Evolutionary conservation across 2,329 filamentous ascomycete species (phyloP), one percentile per base, ranked within the genome.

Genomic region (Ophioceras dolichostomum): DNA sequence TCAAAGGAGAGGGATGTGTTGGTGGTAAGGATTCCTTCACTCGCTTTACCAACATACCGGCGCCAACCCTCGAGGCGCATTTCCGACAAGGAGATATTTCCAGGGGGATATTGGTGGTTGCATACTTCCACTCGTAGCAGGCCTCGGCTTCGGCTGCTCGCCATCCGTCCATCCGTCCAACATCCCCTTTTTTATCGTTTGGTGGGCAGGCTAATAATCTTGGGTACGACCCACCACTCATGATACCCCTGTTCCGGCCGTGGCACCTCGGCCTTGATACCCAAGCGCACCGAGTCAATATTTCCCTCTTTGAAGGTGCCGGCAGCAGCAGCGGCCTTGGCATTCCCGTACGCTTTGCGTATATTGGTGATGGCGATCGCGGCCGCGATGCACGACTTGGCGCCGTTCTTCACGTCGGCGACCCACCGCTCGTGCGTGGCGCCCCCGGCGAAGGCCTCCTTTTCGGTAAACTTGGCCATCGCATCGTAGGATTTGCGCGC

Each of bases 331-430:
- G 34, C 38, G 36, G 40, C 42, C 46, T 38, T 45, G 46, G 41
- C 49, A 40, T 50, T 56, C 14, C 62, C 58, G 8, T 79, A 47
- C 2, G 67, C 68, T 53, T 76, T 80, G 48, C 68, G 70, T 34
- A 82, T 54, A 1, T 64, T 65, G 18, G 68, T 67, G 31, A 84
- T 68, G 0, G 77, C 73, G 43, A 87, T 70, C 5, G 74, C 75
- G 1, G 79, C 67, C 8, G 75, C 76, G 42, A 88, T 86, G 45
- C 76, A 80, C n/a, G 80, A 74, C 49, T 76, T 76, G 48, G 83
- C 64, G 9, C 68, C 70, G 42, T 72, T 67, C 53, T 75, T 79
- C 10, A 71, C 62, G 17, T 73, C 65, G 17, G 60, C 61, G 14
- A 68, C 52, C 79, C 81, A 87, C 39, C 73, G 68, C 10, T 69